Evolutionary conservation across 164 flowering plant species (phyloP).

Genomic region (Liriodendron chinense): DNA sequence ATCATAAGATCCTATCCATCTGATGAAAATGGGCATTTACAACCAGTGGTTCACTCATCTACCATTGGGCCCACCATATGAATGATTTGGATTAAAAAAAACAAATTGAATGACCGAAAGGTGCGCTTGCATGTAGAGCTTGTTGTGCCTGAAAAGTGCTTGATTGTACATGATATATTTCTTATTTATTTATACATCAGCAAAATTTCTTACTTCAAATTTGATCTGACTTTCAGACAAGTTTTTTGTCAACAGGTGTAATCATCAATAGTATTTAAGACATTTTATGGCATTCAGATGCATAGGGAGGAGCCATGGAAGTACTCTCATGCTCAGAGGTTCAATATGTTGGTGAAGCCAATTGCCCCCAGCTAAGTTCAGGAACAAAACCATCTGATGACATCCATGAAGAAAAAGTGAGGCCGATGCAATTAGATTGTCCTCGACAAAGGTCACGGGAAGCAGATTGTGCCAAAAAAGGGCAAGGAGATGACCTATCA

Average conservation of each 20-base stretch:
- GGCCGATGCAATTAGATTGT: background rate
- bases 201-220: background rate
- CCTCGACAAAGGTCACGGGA: slow-evolving; percentile 6
- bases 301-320: slow-evolving; percentile 45
- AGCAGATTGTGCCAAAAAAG: slow-evolving; percentile 13
- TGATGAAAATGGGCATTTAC: too few species aligned
- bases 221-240: background rate
- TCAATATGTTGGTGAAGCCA: slow-evolving; percentile 50
- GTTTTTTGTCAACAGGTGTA: slow-evolving; percentile 2
- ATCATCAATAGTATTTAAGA: background rate
- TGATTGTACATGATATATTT: background rate
- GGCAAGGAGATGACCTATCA: slow-evolving; percentile 20
- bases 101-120: background rate
- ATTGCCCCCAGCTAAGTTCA: slow-evolving; percentile 38
- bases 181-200: background rate
- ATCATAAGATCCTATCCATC: too few species aligned
- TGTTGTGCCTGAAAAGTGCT: background rate
- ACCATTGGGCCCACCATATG: too few species aligned
- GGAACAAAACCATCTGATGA: slow-evolving; percentile 17
- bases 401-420: slow-evolving; percentile 5
- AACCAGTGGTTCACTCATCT: too few species aligned
- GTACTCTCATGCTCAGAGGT: slow-evolving; percentile 51
- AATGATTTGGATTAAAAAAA: too few species aligned
- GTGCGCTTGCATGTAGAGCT: background rate
- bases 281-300: slow-evolving; percentile 12